A percentile compares a stretch with the other conserved stretches of the same genome.
Evolutionary conservation across 108 stramenopile species (phyloP).

Genomic region (Discostella pseudostelligera): DNA sequence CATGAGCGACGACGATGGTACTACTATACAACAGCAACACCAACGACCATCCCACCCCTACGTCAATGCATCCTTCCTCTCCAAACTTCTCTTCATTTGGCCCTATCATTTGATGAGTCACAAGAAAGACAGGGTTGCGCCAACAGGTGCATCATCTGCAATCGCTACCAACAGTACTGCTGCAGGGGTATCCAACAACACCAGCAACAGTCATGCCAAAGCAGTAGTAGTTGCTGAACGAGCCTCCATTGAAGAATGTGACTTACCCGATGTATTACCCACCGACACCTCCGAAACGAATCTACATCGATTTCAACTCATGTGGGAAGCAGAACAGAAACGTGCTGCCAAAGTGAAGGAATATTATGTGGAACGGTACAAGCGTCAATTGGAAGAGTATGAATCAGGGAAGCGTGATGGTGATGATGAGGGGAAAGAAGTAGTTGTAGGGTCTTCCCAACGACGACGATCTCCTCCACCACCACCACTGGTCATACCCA

Average conservation of each 20-base stretch:
- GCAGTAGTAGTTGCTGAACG: not conserved
- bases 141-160: not conserved
- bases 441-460: too few relatives aligned
- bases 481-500: conserved; percentile 1
- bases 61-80: conserved; percentile 21
- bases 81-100: conserved; percentile 38
- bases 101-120: conserved; percentile 29
- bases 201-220: too few relatives aligned
- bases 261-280: conserved; percentile 33
- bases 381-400: not conserved
- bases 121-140: not conserved
- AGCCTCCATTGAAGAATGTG: conserved; percentile 24
- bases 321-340: conserved; percentile 39
- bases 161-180: not conserved
- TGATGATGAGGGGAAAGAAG: too few relatives aligned
- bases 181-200: not conserved
- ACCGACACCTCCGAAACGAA: conserved; percentile 36
- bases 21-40: too few relatives aligned
- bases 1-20: too few relatives aligned
- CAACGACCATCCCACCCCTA: conserved; percentile 31
- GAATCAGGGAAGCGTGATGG: too few relatives aligned
- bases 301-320: conserved; percentile 17
- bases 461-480: not conserved
- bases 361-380: not conserved
- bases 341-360: conserved; percentile 36